Conservation (phyloP, 1,139 yeast species). For the Hanseniaspora sp. region DNA sequence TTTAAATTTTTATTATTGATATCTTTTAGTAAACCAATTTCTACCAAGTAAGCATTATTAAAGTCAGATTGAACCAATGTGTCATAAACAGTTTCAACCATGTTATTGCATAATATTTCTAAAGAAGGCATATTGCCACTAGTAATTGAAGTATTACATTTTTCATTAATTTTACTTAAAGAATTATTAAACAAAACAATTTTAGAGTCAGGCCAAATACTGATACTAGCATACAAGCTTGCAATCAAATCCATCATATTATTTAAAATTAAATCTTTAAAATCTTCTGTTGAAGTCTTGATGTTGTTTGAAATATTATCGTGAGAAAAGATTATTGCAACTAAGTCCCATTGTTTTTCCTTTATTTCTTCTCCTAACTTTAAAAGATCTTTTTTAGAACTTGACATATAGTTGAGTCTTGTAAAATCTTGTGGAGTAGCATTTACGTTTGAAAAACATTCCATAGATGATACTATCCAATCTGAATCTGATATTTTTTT, state of each 20-base stretch:
- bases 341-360: conserved; percentile 1
- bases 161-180: conserved; percentile 16
- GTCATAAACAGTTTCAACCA: conserved; percentile 11
- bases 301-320: conserved; percentile 14
- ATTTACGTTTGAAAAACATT: conserved; percentile 11
- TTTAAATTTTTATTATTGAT: background rate
- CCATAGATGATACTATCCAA: conserved; percentile 14
- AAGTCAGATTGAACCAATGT: conserved; percentile 1
- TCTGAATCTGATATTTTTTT: conserved; percentile 15
- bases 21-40: conserved; percentile 8
- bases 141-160: conserved; percentile 22
- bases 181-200: conserved; percentile 11
- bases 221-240: conserved; percentile 2
- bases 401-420: conserved; percentile 15
- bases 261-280: conserved; percentile 7
- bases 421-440: conserved; percentile 7
- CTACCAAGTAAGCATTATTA: background rate
- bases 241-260: conserved; percentile 15
- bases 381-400: conserved; percentile 1
- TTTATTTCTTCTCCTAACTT: conserved; percentile 1
- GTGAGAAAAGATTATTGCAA: conserved; percentile 13
- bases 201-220: conserved; percentile 11
- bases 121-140: background rate
- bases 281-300: background rate
- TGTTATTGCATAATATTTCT: conserved; percentile 6